Conservation (phyloP, 148 eudicot genomes). For the Rhododendron simsii region DNA sequence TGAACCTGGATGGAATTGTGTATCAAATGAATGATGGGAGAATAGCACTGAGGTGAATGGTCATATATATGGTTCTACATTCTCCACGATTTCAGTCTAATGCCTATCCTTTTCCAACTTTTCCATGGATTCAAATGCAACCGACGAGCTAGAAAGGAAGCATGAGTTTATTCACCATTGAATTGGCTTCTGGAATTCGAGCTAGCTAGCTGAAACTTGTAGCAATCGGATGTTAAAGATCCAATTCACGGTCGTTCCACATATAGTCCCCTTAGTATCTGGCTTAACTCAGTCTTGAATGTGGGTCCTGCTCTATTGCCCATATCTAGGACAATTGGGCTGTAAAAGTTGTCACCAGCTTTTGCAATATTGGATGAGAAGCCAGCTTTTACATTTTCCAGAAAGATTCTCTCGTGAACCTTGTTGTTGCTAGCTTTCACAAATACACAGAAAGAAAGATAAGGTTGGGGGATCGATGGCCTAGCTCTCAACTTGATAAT, state of each 20-base stretch:
- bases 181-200: not conserved
- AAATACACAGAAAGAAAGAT: not conserved
- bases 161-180: not conserved
- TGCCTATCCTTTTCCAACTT: not conserved
- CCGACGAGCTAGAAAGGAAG: not conserved
- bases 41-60: not conserved
- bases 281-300: not conserved
- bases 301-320: not conserved
- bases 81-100: not conserved
- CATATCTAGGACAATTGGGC: not conserved
- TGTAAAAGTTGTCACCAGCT: not conserved
- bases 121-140: not conserved
- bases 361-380: not conserved
- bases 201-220: not conserved
- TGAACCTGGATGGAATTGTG: conserved; percentile 1
- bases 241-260: not conserved
- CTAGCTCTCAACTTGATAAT: not conserved
- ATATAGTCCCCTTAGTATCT: not conserved
- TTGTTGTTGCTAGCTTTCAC: not conserved
- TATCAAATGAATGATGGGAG: not conserved
- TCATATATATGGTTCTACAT: not conserved
- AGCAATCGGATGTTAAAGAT: not conserved
- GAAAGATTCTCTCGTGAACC: not conserved
- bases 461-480: not conserved
- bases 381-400: not conserved